Percentiles rank a stretch among this genome's conserved stretches.
Evolutionary conservation across 768 basidiomycete genomes (phyloP).

Genomic region (Antrodiella citrinella): DNA sequence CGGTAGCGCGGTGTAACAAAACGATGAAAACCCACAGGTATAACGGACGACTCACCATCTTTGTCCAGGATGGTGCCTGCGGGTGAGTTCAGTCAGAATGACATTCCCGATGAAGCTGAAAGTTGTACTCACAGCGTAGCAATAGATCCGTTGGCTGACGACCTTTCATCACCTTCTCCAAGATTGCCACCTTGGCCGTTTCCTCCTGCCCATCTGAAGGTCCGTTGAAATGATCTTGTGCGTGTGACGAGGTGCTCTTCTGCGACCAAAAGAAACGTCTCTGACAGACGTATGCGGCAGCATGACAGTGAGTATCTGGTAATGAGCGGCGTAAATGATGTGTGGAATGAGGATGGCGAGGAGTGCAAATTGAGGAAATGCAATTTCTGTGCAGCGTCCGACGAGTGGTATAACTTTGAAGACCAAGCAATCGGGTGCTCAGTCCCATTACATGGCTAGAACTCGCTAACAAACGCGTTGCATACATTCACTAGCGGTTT

Average conservation of each 20-base stretch:
- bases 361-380: too few relatives aligned
- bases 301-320: background rate
- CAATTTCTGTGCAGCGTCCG: too few relatives aligned
- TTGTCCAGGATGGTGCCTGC: slow-evolving; percentile 83
- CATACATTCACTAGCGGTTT: slow-evolving; percentile 31
- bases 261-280: slow-evolving; percentile 23
- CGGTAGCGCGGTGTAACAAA: too few relatives aligned
- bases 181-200: slow-evolving; percentile 58
- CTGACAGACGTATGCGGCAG: slow-evolving; percentile 3
- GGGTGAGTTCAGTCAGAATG: slow-evolving; percentile 12
- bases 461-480: slow-evolving; percentile 14
- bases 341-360: background rate
- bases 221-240: slow-evolving; percentile 9
- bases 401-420: too few relatives aligned
- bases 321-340: background rate
- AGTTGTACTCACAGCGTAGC: slow-evolving; percentile 70
- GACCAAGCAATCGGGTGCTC: too few relatives aligned
- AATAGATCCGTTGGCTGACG: slow-evolving; percentile 85
- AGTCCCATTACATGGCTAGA: slow-evolving; percentile 30
- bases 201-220: slow-evolving; percentile 48
- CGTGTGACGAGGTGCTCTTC: slow-evolving; percentile 16
- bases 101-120: slow-evolving; percentile 5
- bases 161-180: slow-evolving; percentile 82
- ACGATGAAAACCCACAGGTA: too few relatives aligned
- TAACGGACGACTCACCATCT: slow-evolving; percentile 46